These are phyloP conservation scores for Astraeus odoratus DNA, from an alignment of 768 basidiomycete genomes.

Conservation along the genomic window DNA sequence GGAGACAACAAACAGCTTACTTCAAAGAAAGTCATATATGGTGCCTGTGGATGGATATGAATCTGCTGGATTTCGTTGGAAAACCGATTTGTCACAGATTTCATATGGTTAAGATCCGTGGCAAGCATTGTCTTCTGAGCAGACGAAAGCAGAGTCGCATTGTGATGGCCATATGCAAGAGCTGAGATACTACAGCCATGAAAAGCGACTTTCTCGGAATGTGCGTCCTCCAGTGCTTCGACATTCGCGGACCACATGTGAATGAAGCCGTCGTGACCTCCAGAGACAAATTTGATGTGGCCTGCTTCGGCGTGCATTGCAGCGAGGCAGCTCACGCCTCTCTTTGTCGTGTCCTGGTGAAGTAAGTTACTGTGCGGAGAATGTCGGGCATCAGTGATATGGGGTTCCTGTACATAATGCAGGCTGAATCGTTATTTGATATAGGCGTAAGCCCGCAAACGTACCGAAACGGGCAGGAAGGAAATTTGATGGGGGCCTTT, in stretches of 20 bases:
- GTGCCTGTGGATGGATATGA: conserved; percentile 38
- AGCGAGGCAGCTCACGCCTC: conserved; percentile 39
- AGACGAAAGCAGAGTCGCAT: conserved; percentile 31
- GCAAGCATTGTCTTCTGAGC: conserved; percentile 29
- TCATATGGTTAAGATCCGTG: conserved; percentile 33
- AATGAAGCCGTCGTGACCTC: conserved; percentile 40
- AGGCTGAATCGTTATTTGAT: conserved; percentile 15
- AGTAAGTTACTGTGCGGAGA: conserved; percentile 28
- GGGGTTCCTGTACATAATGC: conserved; percentile 24
- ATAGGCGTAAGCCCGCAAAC: conserved; percentile 23
- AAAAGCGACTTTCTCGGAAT: conserved; percentile 23
- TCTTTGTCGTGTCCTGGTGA: conserved; percentile 17
- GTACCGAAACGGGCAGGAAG: conserved; percentile 29
- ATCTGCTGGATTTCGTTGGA: conserved; percentile 38
- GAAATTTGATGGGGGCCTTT: conserved; percentile 38
- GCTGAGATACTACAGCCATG: conserved; percentile 28
- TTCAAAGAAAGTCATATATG: conserved; percentile 41
- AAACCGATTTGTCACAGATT: conserved; percentile 23
- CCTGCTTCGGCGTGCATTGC: conserved; percentile 25
- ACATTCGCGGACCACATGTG: conserved; percentile 32
- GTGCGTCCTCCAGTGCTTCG: conserved; percentile 15
- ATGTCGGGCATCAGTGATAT: conserved; percentile 25
- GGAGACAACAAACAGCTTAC: conserved; percentile 26
- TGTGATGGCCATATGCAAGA: conserved; percentile 32
- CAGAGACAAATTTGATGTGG: conserved; percentile 38